Percentiles rank a stretch among this genome's conserved stretches.
Evolutionary conservation across 306 rosid genomes (phyloP).

Genomic region (Citrullus colocynthis): DNA sequence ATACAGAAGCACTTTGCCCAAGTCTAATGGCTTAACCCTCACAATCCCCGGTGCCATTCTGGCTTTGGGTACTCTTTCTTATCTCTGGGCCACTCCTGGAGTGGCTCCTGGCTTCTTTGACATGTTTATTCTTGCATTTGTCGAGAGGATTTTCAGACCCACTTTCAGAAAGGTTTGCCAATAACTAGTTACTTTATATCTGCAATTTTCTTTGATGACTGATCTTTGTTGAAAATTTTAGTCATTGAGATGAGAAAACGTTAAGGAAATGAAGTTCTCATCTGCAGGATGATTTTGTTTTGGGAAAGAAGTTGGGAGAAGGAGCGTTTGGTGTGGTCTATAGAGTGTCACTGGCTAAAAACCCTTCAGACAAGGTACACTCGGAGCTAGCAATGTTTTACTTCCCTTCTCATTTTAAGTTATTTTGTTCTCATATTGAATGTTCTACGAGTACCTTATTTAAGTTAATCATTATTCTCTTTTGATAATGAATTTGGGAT

Average conservation of each 20-base stretch:
- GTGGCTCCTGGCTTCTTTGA: slow-evolving; percentile 96
- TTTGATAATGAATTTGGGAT: background rate
- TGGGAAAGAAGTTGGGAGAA: slow-evolving; percentile 89
- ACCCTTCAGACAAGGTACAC: slow-evolving; percentile 62
- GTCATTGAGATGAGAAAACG: background rate
- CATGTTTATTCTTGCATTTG: slow-evolving; percentile 94
- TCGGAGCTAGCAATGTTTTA: background rate
- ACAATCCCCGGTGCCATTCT: slow-evolving; percentile 64
- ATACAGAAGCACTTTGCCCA: slow-evolving; percentile 85
- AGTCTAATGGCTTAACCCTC: slow-evolving; percentile 48
- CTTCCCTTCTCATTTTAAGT: background rate
- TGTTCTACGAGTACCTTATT: background rate
- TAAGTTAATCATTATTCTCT: background rate
- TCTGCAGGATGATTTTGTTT: slow-evolving; percentile 74
- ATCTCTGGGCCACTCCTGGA: slow-evolving; percentile 95
- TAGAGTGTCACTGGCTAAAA: slow-evolving; percentile 54
- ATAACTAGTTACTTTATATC: background rate
- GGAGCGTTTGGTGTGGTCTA: slow-evolving; percentile 95
- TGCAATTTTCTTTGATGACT: background rate
- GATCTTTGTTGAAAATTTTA: background rate
- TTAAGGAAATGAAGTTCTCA: background rate
- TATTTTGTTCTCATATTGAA: background rate
- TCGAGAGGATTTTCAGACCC: slow-evolving; percentile 67
- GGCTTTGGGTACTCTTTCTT: slow-evolving; percentile 67
- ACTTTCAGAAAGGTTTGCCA: slow-evolving; percentile 53